Evolutionary conservation across 805 yeast species (phyloP), one percentile per base, ranked within the genome.

Genomic region (Barnettozyma salicaria): DNA sequence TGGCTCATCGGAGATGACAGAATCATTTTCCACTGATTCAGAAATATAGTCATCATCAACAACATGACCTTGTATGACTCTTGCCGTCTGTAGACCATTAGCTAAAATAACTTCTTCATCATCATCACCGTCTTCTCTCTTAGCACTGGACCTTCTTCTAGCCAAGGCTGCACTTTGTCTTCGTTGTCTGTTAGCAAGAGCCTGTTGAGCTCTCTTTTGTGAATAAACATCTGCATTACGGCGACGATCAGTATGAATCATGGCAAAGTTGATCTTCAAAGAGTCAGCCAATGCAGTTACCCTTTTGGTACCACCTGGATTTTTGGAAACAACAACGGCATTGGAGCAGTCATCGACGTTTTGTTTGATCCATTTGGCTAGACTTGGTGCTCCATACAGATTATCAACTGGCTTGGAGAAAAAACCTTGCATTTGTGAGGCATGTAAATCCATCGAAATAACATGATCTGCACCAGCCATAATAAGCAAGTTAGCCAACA

Each of bases 381-480:
- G 72, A 27, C 96, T 85, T 33, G 98, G 98, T 3, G 95, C 96
- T 19, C 97, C 97, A 55, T 87, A 88, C 42, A 92, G 67, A 61
- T 92, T 92, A 61, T 92, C 99, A 19, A 92, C 98, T 0, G 99
- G 98, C 52, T 88, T 89, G 23, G 94, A 75, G 68, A 92, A 92
- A 58, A 92, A 92, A 11, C 99, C 99, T 67, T 92, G 98, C 98
- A 92, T 92, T 64, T 92, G 99, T 24, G 96, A 80, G 19, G 99
- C 98, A 50, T 76, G 80, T 48, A 92, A 68, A 58, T 92, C 99
- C 97, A 92, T 89, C 4, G 96, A 86, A 27, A 92, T 90, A 40
- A 92, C 94, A 62, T 92, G 99, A 63, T 92, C 97, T 19, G 97
- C 98, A 50, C 99, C 99, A 4, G 98, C 97, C 94, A 92, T 94